Conservation (phyloP, 305 asterid genomes). For the Rubia balearica region DNA sequence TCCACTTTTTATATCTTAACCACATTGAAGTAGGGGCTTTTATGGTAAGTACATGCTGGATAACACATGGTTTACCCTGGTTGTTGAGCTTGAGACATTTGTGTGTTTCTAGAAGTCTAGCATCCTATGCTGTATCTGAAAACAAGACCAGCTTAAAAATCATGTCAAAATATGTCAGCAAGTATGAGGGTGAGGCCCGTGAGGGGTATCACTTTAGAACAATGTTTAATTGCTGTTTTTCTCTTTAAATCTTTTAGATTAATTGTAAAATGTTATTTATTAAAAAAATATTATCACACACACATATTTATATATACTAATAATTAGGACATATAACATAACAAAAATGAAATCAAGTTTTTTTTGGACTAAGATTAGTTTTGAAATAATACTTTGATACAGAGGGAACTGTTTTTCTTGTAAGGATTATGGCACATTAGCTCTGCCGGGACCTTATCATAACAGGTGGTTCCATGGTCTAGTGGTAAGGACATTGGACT, state of each 20-base stretch:
- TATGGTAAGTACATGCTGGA: not conserved
- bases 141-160: not conserved
- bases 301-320: too few species aligned
- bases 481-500: slow-evolving; percentile 6
- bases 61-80: not conserved
- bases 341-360: not conserved
- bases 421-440: not conserved
- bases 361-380: not conserved
- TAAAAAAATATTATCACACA: too few species aligned
- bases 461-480: slow-evolving; percentile 6
- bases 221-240: not conserved
- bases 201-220: not conserved
- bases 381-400: not conserved
- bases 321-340: not conserved
- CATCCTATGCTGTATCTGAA: not conserved
- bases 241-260: not conserved
- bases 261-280: not conserved
- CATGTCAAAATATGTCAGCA: not conserved
- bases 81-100: not conserved
- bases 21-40: not conserved
- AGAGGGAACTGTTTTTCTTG: not conserved
- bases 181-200: not conserved
- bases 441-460: slow-evolving; percentile 3
- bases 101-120: not conserved
- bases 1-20: not conserved